These are phyloP conservation scores for Cyclaneusma minus DNA, from an alignment of 2,329 filamentous ascomycete genomes.

Conservation along the genomic window DNA sequence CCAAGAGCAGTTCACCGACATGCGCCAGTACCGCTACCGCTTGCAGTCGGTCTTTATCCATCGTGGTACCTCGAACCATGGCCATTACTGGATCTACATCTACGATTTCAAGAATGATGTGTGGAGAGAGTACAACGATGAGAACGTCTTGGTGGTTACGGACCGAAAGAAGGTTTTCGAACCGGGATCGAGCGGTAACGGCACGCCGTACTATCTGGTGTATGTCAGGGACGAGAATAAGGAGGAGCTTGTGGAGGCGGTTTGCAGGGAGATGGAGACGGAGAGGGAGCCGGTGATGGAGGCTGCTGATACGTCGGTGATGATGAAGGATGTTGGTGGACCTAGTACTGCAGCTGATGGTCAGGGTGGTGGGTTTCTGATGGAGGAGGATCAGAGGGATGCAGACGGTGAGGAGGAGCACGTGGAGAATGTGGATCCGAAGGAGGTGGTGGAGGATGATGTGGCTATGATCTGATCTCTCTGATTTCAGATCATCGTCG, in stretches of 20 bases:
- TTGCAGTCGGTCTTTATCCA: conserved; percentile 92
- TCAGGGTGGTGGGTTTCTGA: no score
- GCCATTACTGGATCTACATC: conserved; percentile 96
- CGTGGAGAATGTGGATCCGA: conserved; percentile 10
- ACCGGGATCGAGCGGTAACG: conserved; percentile 42
- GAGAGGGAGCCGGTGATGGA: conserved; percentile 4
- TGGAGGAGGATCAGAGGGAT: conserved; percentile 3
- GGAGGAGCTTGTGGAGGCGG: conserved; percentile 39
- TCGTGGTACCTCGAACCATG: conserved; percentile 52
- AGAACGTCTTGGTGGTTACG: conserved; percentile 52
- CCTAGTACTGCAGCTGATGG: no score
- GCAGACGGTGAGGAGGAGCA: conserved; percentile 4
- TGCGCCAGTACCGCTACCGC: conserved; percentile 55
- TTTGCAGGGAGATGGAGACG: conserved; percentile 26
- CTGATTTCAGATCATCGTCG: no score
- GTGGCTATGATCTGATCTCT: no score
- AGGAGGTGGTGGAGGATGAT: no score
- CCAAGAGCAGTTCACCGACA: conserved; percentile 41
- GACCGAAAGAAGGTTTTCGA: conserved; percentile 54
- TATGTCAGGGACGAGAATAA: conserved; percentile 60
- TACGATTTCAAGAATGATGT: conserved; percentile 67
- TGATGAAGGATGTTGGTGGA: no score
- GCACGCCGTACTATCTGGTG: conserved; percentile 71
- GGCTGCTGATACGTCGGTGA: conserved; percentile 4
- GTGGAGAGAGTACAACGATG: conserved; percentile 94